These are phyloP conservation scores for Zasmidium citrigriseum DNA, from an alignment of 2,329 filamentous ascomycete species.

Conservation along the genomic window DNA sequence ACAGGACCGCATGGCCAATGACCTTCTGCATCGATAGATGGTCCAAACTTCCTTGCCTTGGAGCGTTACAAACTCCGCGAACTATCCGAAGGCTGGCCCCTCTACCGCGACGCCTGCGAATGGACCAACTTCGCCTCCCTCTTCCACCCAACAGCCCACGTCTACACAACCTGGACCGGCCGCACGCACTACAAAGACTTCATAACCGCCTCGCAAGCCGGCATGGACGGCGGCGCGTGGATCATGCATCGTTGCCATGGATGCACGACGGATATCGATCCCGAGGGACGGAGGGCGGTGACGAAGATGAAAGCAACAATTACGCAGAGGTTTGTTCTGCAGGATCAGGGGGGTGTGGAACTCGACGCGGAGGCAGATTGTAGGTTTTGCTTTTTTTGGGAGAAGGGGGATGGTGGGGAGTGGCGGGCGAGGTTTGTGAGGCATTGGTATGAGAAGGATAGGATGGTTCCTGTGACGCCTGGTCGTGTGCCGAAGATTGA, in stretches of 20 bases:
- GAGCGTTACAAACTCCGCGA: constrained; percentile 52
- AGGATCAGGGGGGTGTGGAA: constrained; percentile 41
- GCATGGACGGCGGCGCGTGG: constrained; percentile 46
- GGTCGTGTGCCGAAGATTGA: constrained; percentile 44
- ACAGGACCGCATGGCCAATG: too few species aligned
- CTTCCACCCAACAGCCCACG: constrained; percentile 50
- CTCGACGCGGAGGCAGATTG: constrained; percentile 52
- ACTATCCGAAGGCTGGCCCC: constrained; percentile 53
- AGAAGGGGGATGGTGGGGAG: constrained; percentile 23
- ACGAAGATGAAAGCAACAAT: constrained; percentile 56
- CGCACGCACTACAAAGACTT: constrained; percentile 43
- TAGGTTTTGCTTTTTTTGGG: constrained; percentile 29
- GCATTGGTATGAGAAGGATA: constrained; percentile 57
- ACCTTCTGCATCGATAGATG: too few species aligned
- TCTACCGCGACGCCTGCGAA: constrained; percentile 51
- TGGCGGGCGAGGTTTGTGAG: constrained; percentile 50
- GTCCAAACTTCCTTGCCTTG: constrained; percentile 45
- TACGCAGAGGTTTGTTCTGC: constrained; percentile 49
- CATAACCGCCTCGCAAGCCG: constrained; percentile 41
- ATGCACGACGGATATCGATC: constrained; percentile 45
- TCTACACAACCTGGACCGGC: constrained; percentile 56
- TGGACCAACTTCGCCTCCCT: constrained; percentile 56
- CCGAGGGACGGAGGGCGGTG: constrained; percentile 42
- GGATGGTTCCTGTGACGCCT: constrained; percentile 49
- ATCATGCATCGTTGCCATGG: constrained; percentile 50